Evolutionary conservation across 106 monocot species (phyloP).

Genomic region (Chionographis japonica): DNA sequence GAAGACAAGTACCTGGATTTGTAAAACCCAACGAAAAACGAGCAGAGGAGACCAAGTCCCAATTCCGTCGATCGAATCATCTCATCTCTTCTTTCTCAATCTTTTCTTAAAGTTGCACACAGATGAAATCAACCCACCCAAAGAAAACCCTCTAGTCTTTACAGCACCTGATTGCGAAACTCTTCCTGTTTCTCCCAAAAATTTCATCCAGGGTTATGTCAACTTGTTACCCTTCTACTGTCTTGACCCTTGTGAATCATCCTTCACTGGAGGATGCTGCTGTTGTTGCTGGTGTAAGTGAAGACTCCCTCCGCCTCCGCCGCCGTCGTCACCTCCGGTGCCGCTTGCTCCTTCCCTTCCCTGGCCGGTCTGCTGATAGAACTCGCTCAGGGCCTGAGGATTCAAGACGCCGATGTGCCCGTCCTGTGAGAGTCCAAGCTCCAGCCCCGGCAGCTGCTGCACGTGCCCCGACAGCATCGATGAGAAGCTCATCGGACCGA

Average conservation of each 20-base stretch:
- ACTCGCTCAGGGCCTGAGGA: slow-evolving; percentile 30
- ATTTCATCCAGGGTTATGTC: no score
- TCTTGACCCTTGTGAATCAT: slow-evolving; percentile 22
- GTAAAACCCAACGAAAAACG: no score
- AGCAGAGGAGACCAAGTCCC: no score
- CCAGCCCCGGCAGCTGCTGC: slow-evolving; percentile 33
- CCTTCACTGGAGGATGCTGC: slow-evolving; percentile 7
- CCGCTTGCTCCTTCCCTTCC: not conserved
- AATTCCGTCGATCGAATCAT: no score
- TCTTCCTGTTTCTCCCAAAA: no score
- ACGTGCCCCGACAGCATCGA: slow-evolving; percentile 28
- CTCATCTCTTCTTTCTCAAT: no score
- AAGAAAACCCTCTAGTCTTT: no score
- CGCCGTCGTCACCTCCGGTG: no score
- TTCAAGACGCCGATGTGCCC: slow-evolving; percentile 28
- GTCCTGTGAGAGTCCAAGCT: slow-evolving; percentile 41
- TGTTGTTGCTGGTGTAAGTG: slow-evolving; percentile 13
- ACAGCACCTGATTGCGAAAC: no score
- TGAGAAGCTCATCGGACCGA: slow-evolving; percentile 24
- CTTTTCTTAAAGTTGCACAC: no score
- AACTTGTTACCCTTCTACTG: not conserved
- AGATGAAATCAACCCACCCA: no score
- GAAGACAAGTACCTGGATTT: no score
- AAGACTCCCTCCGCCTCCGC: slow-evolving; percentile 12
- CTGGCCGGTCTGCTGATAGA: slow-evolving; percentile 35